phyloP scores from a whole-genome alignment of 2,329 filamentous ascomycete species.

The Arthrobotrys pseudoclavata region DNA sequence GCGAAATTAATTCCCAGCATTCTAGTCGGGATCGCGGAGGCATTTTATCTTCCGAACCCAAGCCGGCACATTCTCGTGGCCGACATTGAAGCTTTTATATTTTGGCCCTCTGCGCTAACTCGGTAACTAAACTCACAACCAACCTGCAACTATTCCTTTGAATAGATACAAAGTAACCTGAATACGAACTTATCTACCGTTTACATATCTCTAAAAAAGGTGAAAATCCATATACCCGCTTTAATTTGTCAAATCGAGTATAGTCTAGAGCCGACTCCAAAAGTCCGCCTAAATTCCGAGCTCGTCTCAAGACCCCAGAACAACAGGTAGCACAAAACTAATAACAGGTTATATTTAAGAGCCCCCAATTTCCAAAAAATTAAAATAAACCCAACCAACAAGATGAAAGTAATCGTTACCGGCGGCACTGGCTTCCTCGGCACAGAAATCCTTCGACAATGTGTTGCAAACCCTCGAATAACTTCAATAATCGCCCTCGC shows the following conservation, averaged over 20 bases:
- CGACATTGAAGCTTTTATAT: no score
- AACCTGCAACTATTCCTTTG: no score
- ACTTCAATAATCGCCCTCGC: slow-evolving; percentile 71
- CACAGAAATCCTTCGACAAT: slow-evolving; percentile 70
- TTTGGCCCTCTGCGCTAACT: no score
- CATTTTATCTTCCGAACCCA: no score
- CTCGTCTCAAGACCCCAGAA: slow-evolving; percentile 1
- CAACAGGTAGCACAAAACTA: not conserved
- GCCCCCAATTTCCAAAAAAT: not conserved
- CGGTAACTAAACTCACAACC: no score
- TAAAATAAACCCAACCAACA: not conserved
- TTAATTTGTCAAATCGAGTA: not conserved
- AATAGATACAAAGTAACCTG: no score
- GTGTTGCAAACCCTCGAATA: slow-evolving; percentile 70
- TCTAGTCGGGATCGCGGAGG: no score
- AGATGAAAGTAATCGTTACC: slow-evolving; percentile 75
- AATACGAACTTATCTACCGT: no score
- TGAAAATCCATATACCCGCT: not conserved
- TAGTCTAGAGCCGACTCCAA: not conserved
- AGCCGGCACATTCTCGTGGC: no score
- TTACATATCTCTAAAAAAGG: no score
- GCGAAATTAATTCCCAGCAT: no score
- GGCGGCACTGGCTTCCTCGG: slow-evolving; percentile 74
- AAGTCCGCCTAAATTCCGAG: not conserved
- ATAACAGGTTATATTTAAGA: not conserved